phyloP scores from a whole-genome alignment of 805 yeast species.

The Maudiozyma turicensis region DNA sequence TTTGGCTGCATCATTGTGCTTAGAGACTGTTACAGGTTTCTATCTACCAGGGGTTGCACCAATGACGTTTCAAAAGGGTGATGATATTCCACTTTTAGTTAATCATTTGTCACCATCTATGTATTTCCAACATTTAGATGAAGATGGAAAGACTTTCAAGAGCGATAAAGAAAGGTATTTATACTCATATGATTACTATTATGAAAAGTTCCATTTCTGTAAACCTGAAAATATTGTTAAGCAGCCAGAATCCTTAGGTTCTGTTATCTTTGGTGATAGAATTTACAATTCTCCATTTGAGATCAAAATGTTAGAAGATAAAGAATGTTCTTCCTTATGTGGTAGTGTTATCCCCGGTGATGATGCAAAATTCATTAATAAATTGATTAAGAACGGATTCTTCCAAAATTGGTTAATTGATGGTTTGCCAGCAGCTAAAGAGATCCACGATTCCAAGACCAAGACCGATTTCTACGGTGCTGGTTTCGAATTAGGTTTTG shows the following conservation, averaged over 20 bases:
- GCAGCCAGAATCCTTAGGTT: conserved; percentile 85
- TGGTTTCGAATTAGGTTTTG: conserved; percentile 72
- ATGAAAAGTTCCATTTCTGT: conserved; percentile 77
- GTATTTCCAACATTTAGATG: conserved; percentile 34
- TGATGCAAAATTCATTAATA: conserved; percentile 68
- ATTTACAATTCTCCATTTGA: conserved; percentile 87
- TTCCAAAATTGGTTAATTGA: conserved; percentile 89
- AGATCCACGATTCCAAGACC: conserved; percentile 47
- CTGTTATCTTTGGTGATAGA: conserved; percentile 91
- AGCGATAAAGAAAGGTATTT: conserved; percentile 42
- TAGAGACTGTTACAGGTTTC: conserved; percentile 39
- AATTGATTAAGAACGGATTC: conserved; percentile 74
- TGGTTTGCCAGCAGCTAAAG: conserved; percentile 85
- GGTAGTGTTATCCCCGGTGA: conserved; percentile 43
- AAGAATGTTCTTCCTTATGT: conserved; percentile 63
- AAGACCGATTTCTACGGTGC: conserved; percentile 57
- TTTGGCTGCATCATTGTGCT: conserved; percentile 2
- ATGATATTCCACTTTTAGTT: conserved; percentile 66
- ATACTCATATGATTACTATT: conserved; percentile 76
- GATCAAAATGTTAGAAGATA: conserved; percentile 65
- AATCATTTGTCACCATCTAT: conserved; percentile 83
- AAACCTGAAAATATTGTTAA: conserved; percentile 44
- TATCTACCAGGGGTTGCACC: conserved; percentile 97
- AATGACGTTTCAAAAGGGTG: conserved; percentile 68
- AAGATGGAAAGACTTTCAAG: conserved; percentile 30